These are phyloP conservation scores for Auricularia sp. DNA, from an alignment of 768 basidiomycete species.

Conservation along the genomic window DNA sequence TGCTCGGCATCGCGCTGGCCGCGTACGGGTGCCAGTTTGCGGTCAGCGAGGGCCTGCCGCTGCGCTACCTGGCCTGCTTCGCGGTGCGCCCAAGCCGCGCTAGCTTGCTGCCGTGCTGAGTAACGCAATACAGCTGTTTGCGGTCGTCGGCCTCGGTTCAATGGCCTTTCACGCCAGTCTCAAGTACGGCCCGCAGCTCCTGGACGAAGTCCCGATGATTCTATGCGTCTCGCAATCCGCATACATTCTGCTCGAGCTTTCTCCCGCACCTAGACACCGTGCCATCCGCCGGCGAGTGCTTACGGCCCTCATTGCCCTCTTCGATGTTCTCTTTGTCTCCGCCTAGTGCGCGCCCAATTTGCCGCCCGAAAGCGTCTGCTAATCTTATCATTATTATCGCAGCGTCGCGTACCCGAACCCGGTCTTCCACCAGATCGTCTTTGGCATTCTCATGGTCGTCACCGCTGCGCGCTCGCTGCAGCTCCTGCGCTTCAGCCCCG, in stretches of 20 bases:
- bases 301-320: slow-evolving; percentile 26
- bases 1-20: slow-evolving; percentile 47
- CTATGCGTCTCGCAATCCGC: slow-evolving; percentile 51
- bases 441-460: slow-evolving; percentile 46
- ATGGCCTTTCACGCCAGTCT: slow-evolving; percentile 73
- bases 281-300: slow-evolving; percentile 19
- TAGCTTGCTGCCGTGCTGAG: background rate
- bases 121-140: slow-evolving; percentile 41
- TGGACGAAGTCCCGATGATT: slow-evolving; percentile 78
- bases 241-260: slow-evolving; percentile 52
- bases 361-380: background rate
- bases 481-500: slow-evolving; percentile 40
- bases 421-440: slow-evolving; percentile 69
- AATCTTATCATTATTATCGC: background rate
- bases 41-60: slow-evolving; percentile 21
- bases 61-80: slow-evolving; percentile 26
- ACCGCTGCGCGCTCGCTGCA: slow-evolving; percentile 39
- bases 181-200: slow-evolving; percentile 63
- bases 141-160: slow-evolving; percentile 64
- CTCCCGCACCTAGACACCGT: slow-evolving; percentile 24
- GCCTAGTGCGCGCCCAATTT: slow-evolving; percentile 50
- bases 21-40: slow-evolving; percentile 34
- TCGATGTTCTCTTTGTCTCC: slow-evolving; percentile 55
- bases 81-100: slow-evolving; percentile 15
- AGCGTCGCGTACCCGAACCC: slow-evolving; percentile 65